A percentile compares a stretch with the other conserved stretches of the same genome.
phyloP scores from a whole-genome alignment of 1,139 yeast genomes.

The Nematodospora anomalae region DNA sequence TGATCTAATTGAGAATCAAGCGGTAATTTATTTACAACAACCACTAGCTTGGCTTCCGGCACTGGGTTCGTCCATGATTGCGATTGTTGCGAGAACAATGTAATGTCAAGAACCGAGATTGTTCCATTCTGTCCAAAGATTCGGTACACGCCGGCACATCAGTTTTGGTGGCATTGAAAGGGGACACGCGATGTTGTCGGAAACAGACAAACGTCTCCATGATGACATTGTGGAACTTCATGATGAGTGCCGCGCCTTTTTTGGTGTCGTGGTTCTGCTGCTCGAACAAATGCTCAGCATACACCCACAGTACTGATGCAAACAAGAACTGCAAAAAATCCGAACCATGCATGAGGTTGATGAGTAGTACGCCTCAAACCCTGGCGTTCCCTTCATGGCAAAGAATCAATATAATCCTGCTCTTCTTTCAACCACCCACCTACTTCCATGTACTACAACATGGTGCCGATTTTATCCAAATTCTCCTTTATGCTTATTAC shows the following conservation, averaged over 20 bases:
- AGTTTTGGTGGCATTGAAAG: conserved; percentile 42
- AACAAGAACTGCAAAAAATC: conserved; percentile 42
- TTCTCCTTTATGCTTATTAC: conserved; percentile 36
- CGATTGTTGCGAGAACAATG: conserved; percentile 31
- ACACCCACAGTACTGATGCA: conserved; percentile 40
- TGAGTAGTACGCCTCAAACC: conserved; percentile 46
- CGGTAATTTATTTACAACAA: conserved; percentile 24
- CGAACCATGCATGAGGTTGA: conserved; percentile 44
- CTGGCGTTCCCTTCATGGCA: conserved; percentile 42
- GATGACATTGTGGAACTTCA: conserved; percentile 38
- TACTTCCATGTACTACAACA: conserved; percentile 44
- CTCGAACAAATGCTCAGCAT: conserved; percentile 37
- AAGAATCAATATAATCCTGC: conserved; percentile 34
- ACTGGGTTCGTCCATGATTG: conserved; percentile 24
- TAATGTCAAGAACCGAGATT: conserved; percentile 43
- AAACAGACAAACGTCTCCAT: conserved; percentile 44
- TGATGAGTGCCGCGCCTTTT: conserved; percentile 44
- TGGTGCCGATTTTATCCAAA: conserved; percentile 29
- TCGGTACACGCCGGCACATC: conserved; percentile 38
- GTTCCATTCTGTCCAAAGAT: conserved; percentile 44
- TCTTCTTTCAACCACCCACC: conserved; percentile 43
- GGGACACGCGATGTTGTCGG: conserved; percentile 44
- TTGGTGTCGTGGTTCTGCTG: conserved; percentile 33
- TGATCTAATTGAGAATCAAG: conserved; percentile 38
- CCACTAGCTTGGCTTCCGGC: conserved; percentile 17